phyloP scores from a whole-genome alignment of 164 flowering plant species.

The Echeveria elegans region DNA sequence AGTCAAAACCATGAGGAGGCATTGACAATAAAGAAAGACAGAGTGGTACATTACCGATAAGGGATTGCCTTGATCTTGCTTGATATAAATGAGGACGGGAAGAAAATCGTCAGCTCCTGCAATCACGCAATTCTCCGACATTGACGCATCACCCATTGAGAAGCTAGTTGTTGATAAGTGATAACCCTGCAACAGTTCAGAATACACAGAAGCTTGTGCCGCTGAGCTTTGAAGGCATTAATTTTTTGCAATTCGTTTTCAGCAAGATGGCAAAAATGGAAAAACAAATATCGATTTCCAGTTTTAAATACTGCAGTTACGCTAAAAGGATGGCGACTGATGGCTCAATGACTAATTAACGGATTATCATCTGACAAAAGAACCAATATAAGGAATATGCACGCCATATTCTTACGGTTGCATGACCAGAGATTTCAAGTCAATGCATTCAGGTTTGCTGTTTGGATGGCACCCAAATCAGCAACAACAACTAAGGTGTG shows the following conservation, averaged over 20 bases:
- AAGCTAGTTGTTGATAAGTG: conserved; percentile 50
- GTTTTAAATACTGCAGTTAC: background rate
- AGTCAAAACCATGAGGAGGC: background rate
- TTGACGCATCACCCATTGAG: conserved; percentile 32
- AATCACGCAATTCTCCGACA: conserved; percentile 23
- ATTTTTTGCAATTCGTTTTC: too few species aligned
- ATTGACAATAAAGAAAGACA: conserved; percentile 10
- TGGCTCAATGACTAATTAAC: too few species aligned
- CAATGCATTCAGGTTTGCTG: too few species aligned
- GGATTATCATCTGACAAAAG: too few species aligned
- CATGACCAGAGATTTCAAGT: too few species aligned
- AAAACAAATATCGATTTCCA: background rate
- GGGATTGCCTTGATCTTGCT: conserved; percentile 61
- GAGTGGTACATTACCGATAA: conserved; percentile 38
- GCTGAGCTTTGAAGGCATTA: conserved; percentile 43
- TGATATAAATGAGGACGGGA: conserved; percentile 48
- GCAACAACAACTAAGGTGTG: too few species aligned
- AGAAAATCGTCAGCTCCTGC: conserved; percentile 53
- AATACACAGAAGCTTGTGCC: conserved; percentile 53
- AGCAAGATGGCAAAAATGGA: conserved; percentile 30
- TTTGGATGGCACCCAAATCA: too few species aligned
- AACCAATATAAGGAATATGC: too few species aligned
- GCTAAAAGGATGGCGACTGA: too few species aligned
- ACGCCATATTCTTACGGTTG: too few species aligned
- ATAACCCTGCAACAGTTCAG: too few species aligned